phyloP scores from a whole-genome alignment of 1,284 basidiomycete genomes.

The Ustanciosporium gigantosporum region DNA sequence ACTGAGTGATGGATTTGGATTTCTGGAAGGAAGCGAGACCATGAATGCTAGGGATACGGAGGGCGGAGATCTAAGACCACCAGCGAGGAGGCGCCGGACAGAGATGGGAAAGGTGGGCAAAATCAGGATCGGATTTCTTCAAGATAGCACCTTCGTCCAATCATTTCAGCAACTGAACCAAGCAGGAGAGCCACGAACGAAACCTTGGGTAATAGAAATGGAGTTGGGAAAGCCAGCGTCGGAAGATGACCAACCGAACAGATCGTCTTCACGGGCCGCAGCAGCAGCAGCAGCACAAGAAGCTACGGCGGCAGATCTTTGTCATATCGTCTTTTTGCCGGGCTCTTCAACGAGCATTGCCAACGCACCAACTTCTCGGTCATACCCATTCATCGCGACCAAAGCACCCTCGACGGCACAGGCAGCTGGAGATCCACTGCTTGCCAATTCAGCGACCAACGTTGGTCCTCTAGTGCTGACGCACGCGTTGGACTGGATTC shows the following conservation, averaged over 20 bases:
- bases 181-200: conserved; percentile 9
- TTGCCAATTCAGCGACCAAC: conserved; percentile 8
- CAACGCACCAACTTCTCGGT: conserved; percentile 8
- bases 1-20: conserved; percentile 35
- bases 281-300: conserved; percentile 11
- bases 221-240: conserved; percentile 34
- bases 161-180: conserved; percentile 9
- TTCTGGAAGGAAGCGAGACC: conserved; percentile 15
- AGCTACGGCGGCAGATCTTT: conserved; percentile 25
- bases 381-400: conserved; percentile 32
- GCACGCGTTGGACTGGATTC: conserved; percentile 39
- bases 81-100: conserved; percentile 20
- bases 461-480: conserved; percentile 19
- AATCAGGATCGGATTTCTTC: conserved; percentile 27
- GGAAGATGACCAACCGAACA: conserved; percentile 6
- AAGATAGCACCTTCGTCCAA: conserved; percentile 15
- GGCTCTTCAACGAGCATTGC: conserved; percentile 5
- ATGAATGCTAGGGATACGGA: conserved; percentile 23
- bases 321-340: conserved; percentile 37
- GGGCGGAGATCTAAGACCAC: conserved; percentile 26
- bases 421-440: conserved; percentile 7
- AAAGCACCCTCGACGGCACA: conserved; percentile 18
- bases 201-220: conserved; percentile 34
- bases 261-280: conserved; percentile 4
- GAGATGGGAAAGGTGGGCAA: conserved; percentile 27